Conservation (phyloP, 2,329 filamentous ascomycete species). For the Fusarium euwallaceae region DNA sequence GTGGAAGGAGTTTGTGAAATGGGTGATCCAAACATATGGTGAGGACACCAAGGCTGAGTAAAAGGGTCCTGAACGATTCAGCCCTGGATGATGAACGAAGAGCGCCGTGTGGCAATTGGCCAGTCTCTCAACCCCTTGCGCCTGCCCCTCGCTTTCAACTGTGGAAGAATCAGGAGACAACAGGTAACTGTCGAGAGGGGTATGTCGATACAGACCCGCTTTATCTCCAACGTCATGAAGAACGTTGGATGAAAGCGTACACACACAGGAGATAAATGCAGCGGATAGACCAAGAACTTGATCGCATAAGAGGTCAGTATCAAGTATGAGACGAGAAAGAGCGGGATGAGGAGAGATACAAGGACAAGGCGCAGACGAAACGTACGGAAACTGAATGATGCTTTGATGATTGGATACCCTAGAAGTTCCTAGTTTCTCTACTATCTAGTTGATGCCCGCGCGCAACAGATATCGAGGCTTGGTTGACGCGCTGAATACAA, state of each 20-base stretch:
- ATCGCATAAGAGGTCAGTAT: background rate
- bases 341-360: background rate
- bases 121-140: background rate
- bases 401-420: slow-evolving; percentile 13
- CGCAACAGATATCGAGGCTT: slow-evolving; percentile 1
- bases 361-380: background rate
- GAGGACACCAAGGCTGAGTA: slow-evolving; percentile 14
- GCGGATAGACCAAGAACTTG: background rate
- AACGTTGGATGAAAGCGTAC: background rate
- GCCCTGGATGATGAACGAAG: background rate
- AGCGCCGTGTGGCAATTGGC: background rate
- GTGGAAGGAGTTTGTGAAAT: slow-evolving; percentile 71
- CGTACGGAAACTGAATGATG: background rate
- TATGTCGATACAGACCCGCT: background rate
- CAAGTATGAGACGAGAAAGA: background rate
- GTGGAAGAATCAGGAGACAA: background rate
- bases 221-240: background rate
- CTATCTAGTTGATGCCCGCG: slow-evolving; percentile 5
- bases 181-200: background rate
- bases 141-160: background rate
- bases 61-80: background rate
- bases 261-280: background rate
- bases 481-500: background rate
- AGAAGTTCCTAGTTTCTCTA: slow-evolving; percentile 5
- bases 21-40: slow-evolving; percentile 61